Conservation (phyloP, 495 filamentous ascomycete genomes). For the Chaetomium cochliodes region DNA sequence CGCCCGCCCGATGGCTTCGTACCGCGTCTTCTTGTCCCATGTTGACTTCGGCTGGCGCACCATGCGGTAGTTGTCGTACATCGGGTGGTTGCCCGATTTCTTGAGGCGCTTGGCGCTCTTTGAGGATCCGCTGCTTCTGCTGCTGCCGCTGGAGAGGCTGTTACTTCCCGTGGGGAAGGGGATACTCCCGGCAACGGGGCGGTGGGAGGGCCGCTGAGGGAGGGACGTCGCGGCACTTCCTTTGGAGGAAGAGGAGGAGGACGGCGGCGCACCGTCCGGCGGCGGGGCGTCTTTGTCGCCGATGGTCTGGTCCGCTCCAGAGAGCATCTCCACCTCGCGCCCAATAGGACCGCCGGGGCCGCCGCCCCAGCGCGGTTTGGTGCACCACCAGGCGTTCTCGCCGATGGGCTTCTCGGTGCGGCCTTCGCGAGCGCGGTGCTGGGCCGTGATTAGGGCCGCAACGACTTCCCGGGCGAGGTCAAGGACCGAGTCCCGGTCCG, state of each 20-base stretch:
- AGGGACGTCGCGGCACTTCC: constrained; percentile 9
- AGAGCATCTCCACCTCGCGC: constrained; percentile 49
- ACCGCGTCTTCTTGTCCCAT: constrained; percentile 78
- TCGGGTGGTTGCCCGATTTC: constrained; percentile 48
- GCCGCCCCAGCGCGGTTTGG: constrained; percentile 71
- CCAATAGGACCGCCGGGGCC: constrained; percentile 63
- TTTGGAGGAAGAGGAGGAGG: constrained; percentile 1
- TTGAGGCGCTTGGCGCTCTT: constrained; percentile 50
- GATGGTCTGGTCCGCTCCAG: constrained; percentile 37
- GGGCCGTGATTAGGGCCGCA: constrained; percentile 71
- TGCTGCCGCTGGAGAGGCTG: not conserved
- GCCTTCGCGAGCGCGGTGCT: constrained; percentile 76
- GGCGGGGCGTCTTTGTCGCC: constrained; percentile 46
- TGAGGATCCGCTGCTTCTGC: constrained; percentile 22
- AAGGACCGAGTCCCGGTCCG: constrained; percentile 52
- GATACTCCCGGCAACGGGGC: not conserved
- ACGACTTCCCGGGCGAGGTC: constrained; percentile 74
- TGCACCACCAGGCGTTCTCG: constrained; percentile 80
- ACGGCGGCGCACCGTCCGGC: constrained; percentile 2
- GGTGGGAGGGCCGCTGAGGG: constrained; percentile 16
- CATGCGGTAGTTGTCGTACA: constrained; percentile 58
- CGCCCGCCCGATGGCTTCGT: constrained; percentile 68
- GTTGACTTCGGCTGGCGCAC: constrained; percentile 60
- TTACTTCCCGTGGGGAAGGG: not conserved
- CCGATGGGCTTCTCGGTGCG: constrained; percentile 63